These are phyloP conservation scores for Penicillium diatomitis DNA, from an alignment of 495 filamentous ascomycete species.

Conservation along the genomic window DNA sequence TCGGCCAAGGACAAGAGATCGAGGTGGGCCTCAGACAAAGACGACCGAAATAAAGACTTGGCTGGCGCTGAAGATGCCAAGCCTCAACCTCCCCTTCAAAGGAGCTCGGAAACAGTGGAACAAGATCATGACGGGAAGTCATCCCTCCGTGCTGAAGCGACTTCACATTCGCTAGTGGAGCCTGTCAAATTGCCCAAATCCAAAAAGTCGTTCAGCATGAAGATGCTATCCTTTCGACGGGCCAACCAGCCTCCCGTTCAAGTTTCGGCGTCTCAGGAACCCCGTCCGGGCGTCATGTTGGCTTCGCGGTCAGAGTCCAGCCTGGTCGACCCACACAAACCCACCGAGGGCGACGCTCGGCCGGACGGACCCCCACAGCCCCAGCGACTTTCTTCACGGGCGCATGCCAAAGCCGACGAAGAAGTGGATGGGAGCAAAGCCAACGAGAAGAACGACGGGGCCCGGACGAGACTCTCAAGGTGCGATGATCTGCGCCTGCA, in stretches of 20 bases:
- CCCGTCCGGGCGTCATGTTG: slow-evolving; percentile 1
- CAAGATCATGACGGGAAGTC: not conserved
- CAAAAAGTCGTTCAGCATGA: slow-evolving; percentile 12
- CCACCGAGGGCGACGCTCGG: not conserved
- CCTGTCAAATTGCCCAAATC: not conserved
- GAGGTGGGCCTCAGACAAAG: not conserved
- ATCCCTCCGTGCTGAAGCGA: not conserved
- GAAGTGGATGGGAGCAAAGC: not conserved
- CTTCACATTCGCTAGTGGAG: not conserved
- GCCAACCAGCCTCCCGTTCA: not conserved
- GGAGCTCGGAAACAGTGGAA: not conserved
- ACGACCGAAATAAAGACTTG: not conserved
- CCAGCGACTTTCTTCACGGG: slow-evolving; percentile 6
- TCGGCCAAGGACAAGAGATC: not conserved
- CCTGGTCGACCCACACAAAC: slow-evolving; percentile 3
- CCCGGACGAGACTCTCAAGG: slow-evolving; percentile 2
- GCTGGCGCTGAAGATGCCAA: not conserved
- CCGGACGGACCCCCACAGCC: not conserved
- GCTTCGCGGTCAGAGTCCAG: slow-evolving; percentile 10
- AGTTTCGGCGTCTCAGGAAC: not conserved
- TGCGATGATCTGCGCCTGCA: slow-evolving; percentile 18
- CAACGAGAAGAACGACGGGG: not conserved
- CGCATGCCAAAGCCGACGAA: slow-evolving; percentile 1
- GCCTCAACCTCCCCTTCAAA: not conserved
- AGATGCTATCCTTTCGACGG: slow-evolving; percentile 9